A percentile compares a stretch with the other conserved stretches of the same genome.
These are phyloP conservation scores for Chaetomium fimeti DNA, from an alignment of 495 filamentous ascomycete genomes.

Conservation along the genomic window DNA sequence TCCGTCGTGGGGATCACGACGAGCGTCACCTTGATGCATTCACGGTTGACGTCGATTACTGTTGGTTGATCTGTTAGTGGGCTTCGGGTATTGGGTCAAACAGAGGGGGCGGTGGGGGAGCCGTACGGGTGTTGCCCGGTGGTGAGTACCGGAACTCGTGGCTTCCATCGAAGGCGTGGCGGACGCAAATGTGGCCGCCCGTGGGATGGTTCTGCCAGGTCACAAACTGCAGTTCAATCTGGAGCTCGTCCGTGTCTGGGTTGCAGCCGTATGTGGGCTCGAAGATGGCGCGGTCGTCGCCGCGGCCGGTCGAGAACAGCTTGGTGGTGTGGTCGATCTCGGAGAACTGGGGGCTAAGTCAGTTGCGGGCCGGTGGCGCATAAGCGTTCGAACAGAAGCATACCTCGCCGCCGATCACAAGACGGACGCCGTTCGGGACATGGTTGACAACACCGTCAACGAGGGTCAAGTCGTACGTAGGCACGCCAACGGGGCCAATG, in stretches of 20 bases:
- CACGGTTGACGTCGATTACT: slow-evolving; percentile 39
- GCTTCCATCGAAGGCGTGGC: slow-evolving; percentile 37
- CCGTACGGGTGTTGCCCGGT: slow-evolving; percentile 46
- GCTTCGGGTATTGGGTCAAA: no score
- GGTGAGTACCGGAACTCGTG: slow-evolving; percentile 51
- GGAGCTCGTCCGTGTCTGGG: slow-evolving; percentile 47
- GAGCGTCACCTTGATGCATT: slow-evolving; percentile 43
- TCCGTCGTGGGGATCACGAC: slow-evolving; percentile 27
- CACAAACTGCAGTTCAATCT: slow-evolving; percentile 45
- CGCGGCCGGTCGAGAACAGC: slow-evolving; percentile 54
- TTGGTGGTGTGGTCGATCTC: slow-evolving; percentile 55
- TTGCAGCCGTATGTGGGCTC: slow-evolving; percentile 52
- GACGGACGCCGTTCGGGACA: slow-evolving; percentile 35
- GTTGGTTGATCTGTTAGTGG: neutral
- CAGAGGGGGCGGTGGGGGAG: neutral
- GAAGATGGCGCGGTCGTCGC: slow-evolving; percentile 49
- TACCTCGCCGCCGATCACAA: slow-evolving; percentile 52
- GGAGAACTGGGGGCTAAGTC: slow-evolving; percentile 42
- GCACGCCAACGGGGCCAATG: slow-evolving; percentile 48
- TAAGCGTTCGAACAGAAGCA: neutral
- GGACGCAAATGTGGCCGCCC: slow-evolving; percentile 47
- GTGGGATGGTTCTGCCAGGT: slow-evolving; percentile 33
- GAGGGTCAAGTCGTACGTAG: slow-evolving; percentile 48
- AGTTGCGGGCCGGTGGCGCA: neutral
- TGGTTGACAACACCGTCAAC: slow-evolving; percentile 45